Evolutionary conservation across 2,329 filamentous ascomycete species (phyloP), one percentile per base, ranked within the genome.

Genomic region (Pseudogymnoascus destructans): DNA sequence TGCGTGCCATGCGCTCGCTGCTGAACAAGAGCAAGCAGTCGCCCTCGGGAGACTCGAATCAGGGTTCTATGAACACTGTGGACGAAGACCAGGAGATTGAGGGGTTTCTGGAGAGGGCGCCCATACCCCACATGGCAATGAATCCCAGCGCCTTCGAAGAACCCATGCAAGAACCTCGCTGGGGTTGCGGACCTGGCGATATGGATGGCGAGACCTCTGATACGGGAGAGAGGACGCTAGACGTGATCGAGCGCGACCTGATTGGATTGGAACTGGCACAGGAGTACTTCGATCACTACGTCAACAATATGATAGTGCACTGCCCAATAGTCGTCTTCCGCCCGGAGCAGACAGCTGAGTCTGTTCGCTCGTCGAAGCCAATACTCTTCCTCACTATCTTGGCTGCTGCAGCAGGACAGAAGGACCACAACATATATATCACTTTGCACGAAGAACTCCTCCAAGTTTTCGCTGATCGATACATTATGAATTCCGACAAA

Each of bases 301-400:
- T 73, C 35, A 73, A 75, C 3, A 72, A 77, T 54, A 81, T 85
- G 74, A 72, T 75, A 21, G 71, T 71, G 3, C 80, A 85, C 61
- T 74, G 83, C 40, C 83, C 83, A 0, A 76, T 76, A 0, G 79
- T 86, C 13, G 71, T 83, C 25, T 80, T 86, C 59, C 73, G 78
- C 0, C 67, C 74, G 0, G 72, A 70, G 17, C 75, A 73, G 55
- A 77, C 78, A 1, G 77, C 74, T 1, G 72, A 73, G 10, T 75
- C 82, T 57, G 67, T 85, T 46, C 76, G 82, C 56, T 70, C 70
- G 58, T 70, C 73, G 1, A 82, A 79, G 66, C 86, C 86, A 1
- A 74, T 79, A 1, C 73, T 89, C 7, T 89, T 89, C 65, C 73
- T 87, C n/a, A 76, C 85, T 19, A 72, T 87, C 63, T 79, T 89